A percentile compares a stretch with the other conserved stretches of the same genome.
Conservation (phyloP, 495 filamentous ascomycete species). For the Parachaetomium inaequale region DNA sequence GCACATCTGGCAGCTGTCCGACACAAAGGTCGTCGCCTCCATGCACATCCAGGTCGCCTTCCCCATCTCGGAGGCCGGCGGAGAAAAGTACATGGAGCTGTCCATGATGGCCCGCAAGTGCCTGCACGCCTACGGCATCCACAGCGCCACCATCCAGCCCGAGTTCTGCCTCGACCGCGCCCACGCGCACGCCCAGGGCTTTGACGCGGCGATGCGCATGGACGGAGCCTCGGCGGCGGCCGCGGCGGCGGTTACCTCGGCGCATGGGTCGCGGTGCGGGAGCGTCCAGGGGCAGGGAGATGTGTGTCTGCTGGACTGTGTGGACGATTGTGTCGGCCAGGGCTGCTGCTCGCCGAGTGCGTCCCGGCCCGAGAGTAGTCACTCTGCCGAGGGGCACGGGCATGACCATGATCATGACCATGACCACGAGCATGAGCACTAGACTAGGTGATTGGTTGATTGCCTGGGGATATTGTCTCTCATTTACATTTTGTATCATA, state of each 20-base stretch:
- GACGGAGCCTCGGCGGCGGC: constrained; percentile 35
- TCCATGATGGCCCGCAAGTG: constrained; percentile 75
- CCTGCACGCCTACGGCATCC: constrained; percentile 92
- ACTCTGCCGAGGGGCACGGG: constrained; percentile 16
- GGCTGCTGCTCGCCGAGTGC: constrained; percentile 60
- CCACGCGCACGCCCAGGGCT: constrained; percentile 29
- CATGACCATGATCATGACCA: constrained; percentile 14
- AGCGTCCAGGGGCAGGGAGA: constrained; percentile 52
- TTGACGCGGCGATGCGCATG: constrained; percentile 33
- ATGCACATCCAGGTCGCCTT: constrained; percentile 86
- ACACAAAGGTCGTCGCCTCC: constrained; percentile 86
- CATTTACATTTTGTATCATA: background rate
- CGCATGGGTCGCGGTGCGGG: constrained; percentile 51
- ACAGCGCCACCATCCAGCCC: constrained; percentile 96
- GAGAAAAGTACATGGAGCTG: constrained; percentile 83
- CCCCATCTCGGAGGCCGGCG: constrained; percentile 63
- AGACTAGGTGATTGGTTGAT: too few relatives aligned
- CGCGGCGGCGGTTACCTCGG: constrained; percentile 9
- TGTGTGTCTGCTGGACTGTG: constrained; percentile 79
- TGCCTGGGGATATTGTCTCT: background rate
- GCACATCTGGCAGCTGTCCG: constrained; percentile 95
- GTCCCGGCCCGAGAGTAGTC: constrained; percentile 30
- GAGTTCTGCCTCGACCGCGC: constrained; percentile 71
- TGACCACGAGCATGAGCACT: constrained; percentile 13
- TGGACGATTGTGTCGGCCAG: constrained; percentile 69